Percentiles rank a stretch among this genome's conserved stretches.
phyloP scores from a whole-genome alignment of 108 stramenopile genomes.

The Thalassiosira profunda region DNA sequence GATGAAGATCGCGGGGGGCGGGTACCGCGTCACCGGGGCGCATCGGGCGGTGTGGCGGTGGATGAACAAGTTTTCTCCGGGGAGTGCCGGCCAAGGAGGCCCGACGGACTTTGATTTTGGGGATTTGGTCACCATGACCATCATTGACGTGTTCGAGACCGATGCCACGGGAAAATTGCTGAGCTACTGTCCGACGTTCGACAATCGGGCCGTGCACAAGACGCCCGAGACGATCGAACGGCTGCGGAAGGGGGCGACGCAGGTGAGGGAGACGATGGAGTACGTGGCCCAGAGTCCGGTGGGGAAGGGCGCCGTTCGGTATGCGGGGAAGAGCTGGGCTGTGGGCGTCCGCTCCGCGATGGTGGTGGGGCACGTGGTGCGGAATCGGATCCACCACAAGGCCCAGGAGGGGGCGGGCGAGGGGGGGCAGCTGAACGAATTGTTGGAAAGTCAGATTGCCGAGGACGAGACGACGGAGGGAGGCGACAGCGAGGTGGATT shows the following conservation, averaged over 20 bases:
- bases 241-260: slow-evolving; percentile 66
- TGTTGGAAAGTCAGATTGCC: slow-evolving; percentile 2
- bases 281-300: slow-evolving; percentile 67
- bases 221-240: slow-evolving; percentile 74
- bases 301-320: slow-evolving; percentile 62
- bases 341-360: slow-evolving; percentile 5
- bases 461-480: not conserved
- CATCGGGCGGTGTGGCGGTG: slow-evolving; percentile 92
- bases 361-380: slow-evolving; percentile 5
- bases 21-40: slow-evolving; percentile 90
- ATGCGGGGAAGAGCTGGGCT: no score
- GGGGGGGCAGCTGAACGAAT: slow-evolving; percentile 9
- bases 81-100: slow-evolving; percentile 16
- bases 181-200: slow-evolving; percentile 91
- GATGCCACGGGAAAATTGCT: slow-evolving; percentile 83
- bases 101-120: slow-evolving; percentile 70
- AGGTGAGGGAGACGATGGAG: slow-evolving; percentile 55
- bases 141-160: slow-evolving; percentile 92
- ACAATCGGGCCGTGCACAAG: slow-evolving; percentile 82
- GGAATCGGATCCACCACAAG: slow-evolving; percentile 14
- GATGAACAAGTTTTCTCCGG: slow-evolving; percentile 86
- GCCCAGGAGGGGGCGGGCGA: not conserved
- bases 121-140: slow-evolving; percentile 88
- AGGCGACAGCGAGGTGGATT: not conserved
- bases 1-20: slow-evolving; percentile 88